Conservation (phyloP, 805 yeast genomes). For the Metschnikowia drakensbergensis region DNA sequence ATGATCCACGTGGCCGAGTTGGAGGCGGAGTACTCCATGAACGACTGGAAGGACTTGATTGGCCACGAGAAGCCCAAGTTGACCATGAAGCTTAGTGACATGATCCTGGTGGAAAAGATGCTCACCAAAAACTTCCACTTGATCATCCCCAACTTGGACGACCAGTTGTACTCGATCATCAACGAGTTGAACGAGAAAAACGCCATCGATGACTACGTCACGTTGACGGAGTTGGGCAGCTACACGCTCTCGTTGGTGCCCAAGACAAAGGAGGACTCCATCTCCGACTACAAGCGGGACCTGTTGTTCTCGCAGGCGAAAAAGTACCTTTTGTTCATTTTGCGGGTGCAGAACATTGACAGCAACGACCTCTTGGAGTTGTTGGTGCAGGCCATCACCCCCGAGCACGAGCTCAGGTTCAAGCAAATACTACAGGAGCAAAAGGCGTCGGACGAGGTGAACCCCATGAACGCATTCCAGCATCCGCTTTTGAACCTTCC, state of each 20-base stretch:
- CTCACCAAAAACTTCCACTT: conserved; percentile 40
- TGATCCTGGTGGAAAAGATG: conserved; percentile 43
- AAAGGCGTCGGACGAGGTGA: neutral
- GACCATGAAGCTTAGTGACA: conserved; percentile 42
- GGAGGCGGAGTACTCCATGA: conserved; percentile 58
- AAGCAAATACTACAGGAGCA: conserved; percentile 39
- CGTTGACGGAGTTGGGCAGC: conserved; percentile 49
- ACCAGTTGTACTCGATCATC: conserved; percentile 47
- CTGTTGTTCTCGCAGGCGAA: conserved; percentile 72
- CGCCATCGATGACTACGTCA: conserved; percentile 39
- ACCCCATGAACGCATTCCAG: neutral
- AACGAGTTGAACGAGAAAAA: conserved; percentile 39
- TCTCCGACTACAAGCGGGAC: conserved; percentile 54
- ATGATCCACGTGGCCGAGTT: conserved; percentile 54
- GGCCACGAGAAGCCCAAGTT: conserved; percentile 45
- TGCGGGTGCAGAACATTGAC: conserved; percentile 64
- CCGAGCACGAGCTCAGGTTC: conserved; percentile 67
- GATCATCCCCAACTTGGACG: conserved; percentile 50
- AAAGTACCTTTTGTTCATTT: conserved; percentile 73
- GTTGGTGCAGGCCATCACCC: conserved; percentile 60
- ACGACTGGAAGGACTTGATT: conserved; percentile 64
- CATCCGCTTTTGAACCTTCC: conserved; percentile 48
- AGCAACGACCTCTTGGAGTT: conserved; percentile 65
- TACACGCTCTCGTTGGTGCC: conserved; percentile 58
- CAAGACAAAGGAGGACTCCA: conserved; percentile 41